Conservation (phyloP, 352 stramenopile genomes). For the Pythium periplocum region DNA sequence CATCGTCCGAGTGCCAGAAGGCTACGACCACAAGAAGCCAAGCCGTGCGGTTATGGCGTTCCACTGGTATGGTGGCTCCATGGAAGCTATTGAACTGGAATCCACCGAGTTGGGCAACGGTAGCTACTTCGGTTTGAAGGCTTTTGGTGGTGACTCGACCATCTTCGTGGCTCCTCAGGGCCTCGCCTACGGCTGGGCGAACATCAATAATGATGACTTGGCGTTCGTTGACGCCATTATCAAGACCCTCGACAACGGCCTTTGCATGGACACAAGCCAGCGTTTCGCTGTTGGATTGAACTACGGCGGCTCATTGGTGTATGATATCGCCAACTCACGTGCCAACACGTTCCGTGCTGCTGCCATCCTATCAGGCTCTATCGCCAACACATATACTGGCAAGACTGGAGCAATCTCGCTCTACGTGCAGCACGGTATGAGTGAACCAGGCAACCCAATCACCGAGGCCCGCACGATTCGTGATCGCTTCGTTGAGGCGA, state of each 20-base stretch:
- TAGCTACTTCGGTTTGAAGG: constrained; percentile 24
- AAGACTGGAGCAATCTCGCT: constrained; percentile 14
- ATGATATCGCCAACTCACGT: constrained; percentile 15
- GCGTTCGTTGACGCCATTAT: constrained; percentile 19
- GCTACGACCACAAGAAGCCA: constrained; percentile 11
- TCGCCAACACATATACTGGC: constrained; percentile 14
- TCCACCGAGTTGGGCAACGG: constrained; percentile 23
- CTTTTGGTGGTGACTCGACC: constrained; percentile 10
- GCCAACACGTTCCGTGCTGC: constrained; percentile 18
- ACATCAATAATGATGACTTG: constrained; percentile 23
- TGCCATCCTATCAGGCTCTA: constrained; percentile 17
- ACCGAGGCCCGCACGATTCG: constrained; percentile 21
- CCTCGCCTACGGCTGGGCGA: constrained; percentile 19
- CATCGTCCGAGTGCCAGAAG: constrained; percentile 19
- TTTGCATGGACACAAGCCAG: constrained; percentile 23
- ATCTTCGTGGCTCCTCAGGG: constrained; percentile 27
- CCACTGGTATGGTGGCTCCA: constrained; percentile 22
- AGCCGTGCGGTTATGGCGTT: constrained; percentile 20
- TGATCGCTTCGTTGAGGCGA: constrained; percentile 22
- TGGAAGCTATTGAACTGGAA: constrained; percentile 17
- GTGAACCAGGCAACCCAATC: constrained; percentile 22
- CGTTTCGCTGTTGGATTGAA: constrained; percentile 30
- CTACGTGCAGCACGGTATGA: constrained; percentile 19
- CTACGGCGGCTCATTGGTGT: constrained; percentile 21
- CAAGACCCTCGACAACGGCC: constrained; percentile 13